Base-by-base conservation (phyloP, 345 rosid species). In the Sonneratia alba region DNA sequence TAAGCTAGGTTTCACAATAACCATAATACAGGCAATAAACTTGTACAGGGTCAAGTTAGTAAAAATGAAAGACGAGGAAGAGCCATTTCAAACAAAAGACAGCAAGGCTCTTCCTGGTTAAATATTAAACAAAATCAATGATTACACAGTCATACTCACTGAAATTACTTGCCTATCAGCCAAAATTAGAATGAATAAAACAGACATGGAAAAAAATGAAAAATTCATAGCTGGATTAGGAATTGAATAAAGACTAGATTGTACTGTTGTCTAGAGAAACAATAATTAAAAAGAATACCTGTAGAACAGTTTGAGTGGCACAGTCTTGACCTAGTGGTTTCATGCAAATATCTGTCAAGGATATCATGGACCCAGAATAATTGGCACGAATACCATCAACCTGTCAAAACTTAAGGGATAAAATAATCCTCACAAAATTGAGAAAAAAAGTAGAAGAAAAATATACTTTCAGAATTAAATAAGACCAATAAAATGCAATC, bases 241-340 rank as follows among this genome's bases (percentile, higher is more conserved):
- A 8, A n/a, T 8, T 13, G 18, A 62, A 10, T 5, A 8, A 57
- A 62, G 10, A 10, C 10, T 32, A 37, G 37, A 62, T 62, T 3
- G 2, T 62, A 34, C 10, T 24, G 22, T 68, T 5, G 8, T 70
- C 21, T 53, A 70, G 16, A 7, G 40, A 70, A 38, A 32, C 14
- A 34, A 32, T 16, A 51, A 70, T 51, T 48, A 34, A 0, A 12
- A 70, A 40, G 32, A 42, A 53, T 70, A 95, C 99, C 97, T 94
- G 99, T 61, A 95, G 78, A 73, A 95, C 81, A 83, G 91, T 91
- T 77, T 95, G 99, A 72, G 93, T 92, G 71, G 97, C 97, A 81
- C 99, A 95, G 80, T 92, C 96, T 74, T 87, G 86, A 72, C 85
- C 97, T 68, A 95, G 82, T n/a, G 97, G 99, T 82, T 95, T 95